A percentile compares a stretch with the other conserved stretches of the same genome.
Evolutionary conservation across 1,284 basidiomycete species (phyloP).

Genomic region (Kalmanozyma brasiliensis): DNA sequence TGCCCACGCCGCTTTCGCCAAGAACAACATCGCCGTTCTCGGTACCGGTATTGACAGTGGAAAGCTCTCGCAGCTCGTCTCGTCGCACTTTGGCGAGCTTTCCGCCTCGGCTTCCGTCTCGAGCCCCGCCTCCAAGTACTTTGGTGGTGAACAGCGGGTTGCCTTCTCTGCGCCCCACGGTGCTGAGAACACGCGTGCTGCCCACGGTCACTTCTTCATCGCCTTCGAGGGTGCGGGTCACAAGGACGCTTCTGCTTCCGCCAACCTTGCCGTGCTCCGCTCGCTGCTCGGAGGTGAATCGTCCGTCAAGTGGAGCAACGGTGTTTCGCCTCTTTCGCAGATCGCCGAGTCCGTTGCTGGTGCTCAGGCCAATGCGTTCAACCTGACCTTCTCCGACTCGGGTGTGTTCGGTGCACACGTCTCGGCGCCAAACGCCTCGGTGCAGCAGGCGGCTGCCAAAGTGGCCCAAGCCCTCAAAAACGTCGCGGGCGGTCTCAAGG

Average conservation of each 20-base stretch:
- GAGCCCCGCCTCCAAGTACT: constrained; percentile 60
- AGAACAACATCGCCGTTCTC: constrained; percentile 66
- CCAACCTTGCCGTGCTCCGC: constrained; percentile 63
- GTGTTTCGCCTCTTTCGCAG: constrained; percentile 57
- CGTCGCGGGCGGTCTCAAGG: constrained; percentile 52
- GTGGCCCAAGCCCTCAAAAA: constrained; percentile 59
- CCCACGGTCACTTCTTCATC: constrained; percentile 63
- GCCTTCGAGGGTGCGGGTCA: constrained; percentile 62
- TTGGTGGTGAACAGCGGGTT: constrained; percentile 65
- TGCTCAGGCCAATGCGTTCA: constrained; percentile 61
- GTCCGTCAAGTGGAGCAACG: constrained; percentile 65
- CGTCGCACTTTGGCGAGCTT: constrained; percentile 53
- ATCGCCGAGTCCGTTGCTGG: constrained; percentile 43
- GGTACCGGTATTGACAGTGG: constrained; percentile 58
- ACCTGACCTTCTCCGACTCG: constrained; percentile 59
- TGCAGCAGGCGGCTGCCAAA: constrained; percentile 53
- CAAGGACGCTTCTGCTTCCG: constrained; percentile 33
- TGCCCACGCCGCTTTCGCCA: constrained; percentile 57
- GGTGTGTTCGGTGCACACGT: constrained; percentile 65
- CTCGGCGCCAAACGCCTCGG: constrained; percentile 52
- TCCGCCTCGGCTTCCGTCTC: constrained; percentile 34
- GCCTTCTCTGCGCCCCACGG: constrained; percentile 60
- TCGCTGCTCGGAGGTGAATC: constrained; percentile 62
- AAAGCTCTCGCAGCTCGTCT: constrained; percentile 57
- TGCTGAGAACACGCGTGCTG: constrained; percentile 48